These are phyloP conservation scores for Ganoderma meredithae DNA, from an alignment of 1,284 basidiomycete species.

Conservation along the genomic window DNA sequence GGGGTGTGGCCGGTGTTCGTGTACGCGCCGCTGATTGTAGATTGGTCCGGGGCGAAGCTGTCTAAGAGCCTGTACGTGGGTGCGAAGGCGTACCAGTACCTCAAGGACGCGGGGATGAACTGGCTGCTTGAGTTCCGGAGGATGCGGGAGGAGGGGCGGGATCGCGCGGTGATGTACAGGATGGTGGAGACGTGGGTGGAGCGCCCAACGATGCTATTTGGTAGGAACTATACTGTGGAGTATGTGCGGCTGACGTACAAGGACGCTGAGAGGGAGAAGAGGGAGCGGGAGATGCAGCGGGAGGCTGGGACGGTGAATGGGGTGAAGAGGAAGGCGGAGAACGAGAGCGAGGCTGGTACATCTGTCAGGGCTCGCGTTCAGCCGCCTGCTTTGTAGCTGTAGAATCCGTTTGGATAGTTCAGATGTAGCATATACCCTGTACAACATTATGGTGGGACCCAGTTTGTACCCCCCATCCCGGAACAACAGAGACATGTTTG, in stretches of 20 bases:
- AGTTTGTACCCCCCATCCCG: too few species aligned
- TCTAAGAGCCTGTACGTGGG: slow-evolving; percentile 44
- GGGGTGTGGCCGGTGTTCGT: slow-evolving; percentile 20
- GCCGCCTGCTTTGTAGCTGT: neutral
- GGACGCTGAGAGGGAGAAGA: neutral
- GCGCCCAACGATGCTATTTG: slow-evolving; percentile 22
- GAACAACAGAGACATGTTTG: too few species aligned
- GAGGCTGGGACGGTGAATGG: neutral
- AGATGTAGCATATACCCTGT: neutral
- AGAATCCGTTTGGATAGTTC: neutral
- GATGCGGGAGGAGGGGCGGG: slow-evolving; percentile 35
- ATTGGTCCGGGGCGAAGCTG: slow-evolving; percentile 44
- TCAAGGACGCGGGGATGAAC: slow-evolving; percentile 29
- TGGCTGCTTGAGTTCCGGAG: slow-evolving; percentile 30
- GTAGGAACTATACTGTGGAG: slow-evolving; percentile 31
- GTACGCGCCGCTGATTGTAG: slow-evolving; percentile 41
- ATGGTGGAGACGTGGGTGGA: slow-evolving; percentile 24
- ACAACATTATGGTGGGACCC: too few species aligned
- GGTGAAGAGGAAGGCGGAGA: slow-evolving; percentile 2
- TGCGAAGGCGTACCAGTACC: slow-evolving; percentile 38
- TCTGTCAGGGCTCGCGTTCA: neutral
- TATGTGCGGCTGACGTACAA: slow-evolving; percentile 27
- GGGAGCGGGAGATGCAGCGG: neutral
- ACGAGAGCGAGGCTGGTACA: neutral
- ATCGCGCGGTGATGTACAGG: slow-evolving; percentile 30